Conservation (phyloP, 768 basidiomycete genomes). For the Boletus sp. region DNA sequence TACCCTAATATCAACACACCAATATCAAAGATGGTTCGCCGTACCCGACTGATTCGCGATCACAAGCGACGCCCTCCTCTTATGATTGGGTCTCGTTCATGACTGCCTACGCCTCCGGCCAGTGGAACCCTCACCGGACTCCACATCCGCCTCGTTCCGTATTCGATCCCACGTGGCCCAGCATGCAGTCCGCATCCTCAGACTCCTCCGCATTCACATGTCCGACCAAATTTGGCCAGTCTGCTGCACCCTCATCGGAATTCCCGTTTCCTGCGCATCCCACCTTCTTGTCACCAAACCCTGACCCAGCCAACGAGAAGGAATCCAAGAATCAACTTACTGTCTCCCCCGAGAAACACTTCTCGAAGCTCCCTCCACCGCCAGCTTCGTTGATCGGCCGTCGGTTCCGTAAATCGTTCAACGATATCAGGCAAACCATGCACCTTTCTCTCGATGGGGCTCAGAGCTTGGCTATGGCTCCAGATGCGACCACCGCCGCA, state of each 20-base stretch:
- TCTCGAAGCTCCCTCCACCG: slow-evolving; percentile 26
- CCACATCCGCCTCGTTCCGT: slow-evolving; percentile 54
- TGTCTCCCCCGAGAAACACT: slow-evolving; percentile 26
- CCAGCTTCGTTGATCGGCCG: slow-evolving; percentile 33
- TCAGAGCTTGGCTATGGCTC: slow-evolving; percentile 33
- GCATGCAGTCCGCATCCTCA: slow-evolving; percentile 6
- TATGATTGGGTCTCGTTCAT: slow-evolving; percentile 78
- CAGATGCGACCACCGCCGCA: slow-evolving; percentile 64
- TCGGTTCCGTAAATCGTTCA: slow-evolving; percentile 47
- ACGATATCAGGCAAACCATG: slow-evolving; percentile 39
- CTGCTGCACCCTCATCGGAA: slow-evolving; percentile 11
- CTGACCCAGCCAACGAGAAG: slow-evolving; percentile 18
- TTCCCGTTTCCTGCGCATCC: slow-evolving; percentile 4
- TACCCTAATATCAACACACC: slow-evolving; percentile 11
- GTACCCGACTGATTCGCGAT: slow-evolving; percentile 14
- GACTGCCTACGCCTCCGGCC: slow-evolving; percentile 69
- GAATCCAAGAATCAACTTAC: slow-evolving; percentile 18
- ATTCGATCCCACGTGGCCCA: slow-evolving; percentile 22
- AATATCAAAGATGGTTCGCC: slow-evolving; percentile 12
- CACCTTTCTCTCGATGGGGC: slow-evolving; percentile 30
- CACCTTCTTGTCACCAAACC: slow-evolving; percentile 7
- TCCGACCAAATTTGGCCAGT: slow-evolving; percentile 9
- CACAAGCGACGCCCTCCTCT: slow-evolving; percentile 27
- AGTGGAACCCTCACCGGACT: slow-evolving; percentile 76
- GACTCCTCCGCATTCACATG: slow-evolving; percentile 5